Percentiles rank a stretch among this genome's conserved stretches.
Conservation (phyloP, 73 alveolate species). For the Paramecium caudatum region DNA sequence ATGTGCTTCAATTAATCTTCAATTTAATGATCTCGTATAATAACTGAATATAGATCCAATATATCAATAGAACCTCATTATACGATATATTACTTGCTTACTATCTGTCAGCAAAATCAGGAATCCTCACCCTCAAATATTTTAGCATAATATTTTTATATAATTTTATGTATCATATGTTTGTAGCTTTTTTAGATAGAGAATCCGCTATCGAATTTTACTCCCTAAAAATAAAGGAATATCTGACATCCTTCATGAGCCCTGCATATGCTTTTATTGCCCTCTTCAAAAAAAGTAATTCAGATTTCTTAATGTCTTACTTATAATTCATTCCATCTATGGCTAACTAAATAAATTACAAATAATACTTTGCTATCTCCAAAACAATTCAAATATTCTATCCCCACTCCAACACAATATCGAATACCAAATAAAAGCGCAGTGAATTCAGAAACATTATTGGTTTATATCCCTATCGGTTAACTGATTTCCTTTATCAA, state of each 20-base stretch:
- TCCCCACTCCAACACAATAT: neutral
- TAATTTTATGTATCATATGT: too few species aligned
- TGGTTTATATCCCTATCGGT: neutral
- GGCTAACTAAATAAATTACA: neutral
- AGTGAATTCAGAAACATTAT: neutral
- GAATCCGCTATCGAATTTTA: neutral
- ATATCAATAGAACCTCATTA: conserved; percentile 39
- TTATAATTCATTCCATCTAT: conserved; percentile 42
- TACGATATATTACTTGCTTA: neutral
- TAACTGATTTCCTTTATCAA: neutral
- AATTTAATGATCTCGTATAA: conserved; percentile 40
- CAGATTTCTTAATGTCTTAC: neutral
- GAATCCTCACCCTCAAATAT: conserved; percentile 27
- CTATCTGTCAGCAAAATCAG: conserved; percentile 31
- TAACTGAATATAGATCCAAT: conserved; percentile 39
- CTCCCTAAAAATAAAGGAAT: neutral
- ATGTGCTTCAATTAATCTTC: conserved; percentile 29
- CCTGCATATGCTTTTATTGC: neutral
- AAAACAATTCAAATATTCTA: conserved; percentile 11
- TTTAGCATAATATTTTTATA: too few species aligned
- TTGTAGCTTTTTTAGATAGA: neutral
- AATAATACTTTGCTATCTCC: conserved; percentile 22
- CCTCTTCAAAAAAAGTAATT: neutral
- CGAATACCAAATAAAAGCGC: neutral
- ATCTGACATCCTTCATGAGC: neutral